Base-by-base conservation (phyloP, 257 asterid genomes). In the Forsythia suspensa region DNA sequence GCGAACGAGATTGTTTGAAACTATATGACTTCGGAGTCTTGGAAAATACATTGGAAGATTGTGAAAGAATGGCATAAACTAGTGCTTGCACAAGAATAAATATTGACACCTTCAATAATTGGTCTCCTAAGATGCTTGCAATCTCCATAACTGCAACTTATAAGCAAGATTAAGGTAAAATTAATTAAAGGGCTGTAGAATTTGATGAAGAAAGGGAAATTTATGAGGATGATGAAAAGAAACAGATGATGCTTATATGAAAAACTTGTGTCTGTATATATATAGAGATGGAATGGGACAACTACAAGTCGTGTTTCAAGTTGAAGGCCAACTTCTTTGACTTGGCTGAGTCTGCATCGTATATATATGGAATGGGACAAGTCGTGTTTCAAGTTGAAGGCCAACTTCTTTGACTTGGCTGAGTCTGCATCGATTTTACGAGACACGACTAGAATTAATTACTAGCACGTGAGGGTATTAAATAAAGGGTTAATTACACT, bases 31-130 rank as follows among this genome's bases (percentile, higher is more conserved):
- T 82, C 0, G 73, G 82, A 1, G 87, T 79, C 70, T 87, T 86
- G 20, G 97, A 89, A 83, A 92, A 92, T 41, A 91, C 82, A 52
- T 77, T 85, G 24, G 97, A 91, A 43, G 97, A 92, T 3, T 89
- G 80, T 4, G 97, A 85, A 4, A 91, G 84, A 52, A 92, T 91
- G 7, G 89, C 52, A 76, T 89, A 92, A 13, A 92, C 94, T 8
- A 92, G 86, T 37, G 72, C 91, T 80, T 92, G 97, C 18, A 92
- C 95, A 3, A 91, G 8, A 42, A 86, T 15, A 88, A 92, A 91
- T 8, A 92, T 42, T 0, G 55, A 85, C 61, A 92, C 86, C 87
- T 92, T 92, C 76, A 88, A 5, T 34, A 90, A 16, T 85, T 84
- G 76, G 67, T 85, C 78, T 73, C 75, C 86, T 4, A 81, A 40